phyloP scores from a whole-genome alignment of 768 basidiomycete species.

The Suillus subluteus region DNA sequence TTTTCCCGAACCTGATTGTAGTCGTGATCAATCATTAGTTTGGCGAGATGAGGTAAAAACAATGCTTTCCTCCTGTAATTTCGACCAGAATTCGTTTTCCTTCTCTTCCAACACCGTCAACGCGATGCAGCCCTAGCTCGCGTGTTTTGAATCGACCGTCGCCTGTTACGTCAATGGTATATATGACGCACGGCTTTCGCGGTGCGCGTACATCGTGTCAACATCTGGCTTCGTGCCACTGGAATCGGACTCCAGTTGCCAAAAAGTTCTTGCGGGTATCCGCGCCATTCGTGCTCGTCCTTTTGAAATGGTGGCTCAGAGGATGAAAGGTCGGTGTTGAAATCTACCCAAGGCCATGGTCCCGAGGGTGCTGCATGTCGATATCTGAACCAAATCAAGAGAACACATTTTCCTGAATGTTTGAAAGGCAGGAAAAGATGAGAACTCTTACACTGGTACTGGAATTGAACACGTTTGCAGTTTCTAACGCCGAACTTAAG shows the following conservation, averaged over 20 bases:
- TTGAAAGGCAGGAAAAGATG: background rate
- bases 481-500: background rate
- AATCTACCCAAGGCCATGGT: constrained; percentile 48
- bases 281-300: constrained; percentile 28
- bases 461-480: background rate
- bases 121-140: background rate
- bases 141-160: constrained; percentile 20
- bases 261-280: constrained; percentile 55
- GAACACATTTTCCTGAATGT: background rate
- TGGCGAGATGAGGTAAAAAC: background rate
- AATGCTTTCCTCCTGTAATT: constrained; percentile 29
- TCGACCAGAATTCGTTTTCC: constrained; percentile 28
- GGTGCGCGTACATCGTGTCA: background rate
- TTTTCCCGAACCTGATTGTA: constrained; percentile 33
- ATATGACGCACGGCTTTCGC: background rate
- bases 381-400: constrained; percentile 23
- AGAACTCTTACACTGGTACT: constrained; percentile 1
- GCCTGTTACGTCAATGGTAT: background rate
- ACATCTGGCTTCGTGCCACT: constrained; percentile 39
- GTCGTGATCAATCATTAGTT: constrained; percentile 3
- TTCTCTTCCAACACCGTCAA: background rate
- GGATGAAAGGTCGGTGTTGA: constrained; percentile 28
- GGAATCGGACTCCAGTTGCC: constrained; percentile 59
- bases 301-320: background rate
- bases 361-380: constrained; percentile 43